Conservation (phyloP, 2,329 filamentous ascomycete genomes). For the Parastagonospora nodorum region DNA sequence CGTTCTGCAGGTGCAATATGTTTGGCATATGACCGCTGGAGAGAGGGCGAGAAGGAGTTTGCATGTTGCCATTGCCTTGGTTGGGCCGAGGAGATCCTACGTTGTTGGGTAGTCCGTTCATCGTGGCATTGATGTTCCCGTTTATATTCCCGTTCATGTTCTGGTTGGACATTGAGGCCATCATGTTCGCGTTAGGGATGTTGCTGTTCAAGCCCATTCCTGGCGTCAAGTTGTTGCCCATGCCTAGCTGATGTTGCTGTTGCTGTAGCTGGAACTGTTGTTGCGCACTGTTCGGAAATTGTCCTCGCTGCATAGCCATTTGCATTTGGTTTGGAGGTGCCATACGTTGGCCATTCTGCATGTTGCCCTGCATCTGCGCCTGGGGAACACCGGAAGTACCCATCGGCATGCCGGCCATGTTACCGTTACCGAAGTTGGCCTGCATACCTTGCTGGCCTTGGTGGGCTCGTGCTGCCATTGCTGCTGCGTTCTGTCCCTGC, state of each 20-base stretch:
- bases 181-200: conserved; percentile 45
- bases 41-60: conserved; percentile 32
- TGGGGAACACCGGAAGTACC: conserved; percentile 67
- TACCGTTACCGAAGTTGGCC: conserved; percentile 53
- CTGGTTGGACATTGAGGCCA: conserved; percentile 36
- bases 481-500: conserved; percentile 35
- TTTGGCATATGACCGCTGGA: conserved; percentile 43
- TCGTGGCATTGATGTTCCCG: conserved; percentile 33
- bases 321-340: conserved; percentile 46
- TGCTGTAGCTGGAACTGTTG: conserved; percentile 41
- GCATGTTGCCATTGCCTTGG: conserved; percentile 37
- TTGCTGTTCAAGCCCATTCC: conserved; percentile 36
- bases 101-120: conserved; percentile 43
- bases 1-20: conserved; percentile 38
- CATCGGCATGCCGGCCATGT: conserved; percentile 59
- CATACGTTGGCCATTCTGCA: conserved; percentile 65
- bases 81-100: conserved; percentile 42
- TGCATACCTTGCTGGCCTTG: conserved; percentile 51
- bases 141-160: conserved; percentile 44
- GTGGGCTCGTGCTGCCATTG: conserved; percentile 42
- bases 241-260: conserved; percentile 45
- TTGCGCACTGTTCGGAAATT: conserved; percentile 37
- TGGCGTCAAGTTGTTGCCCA: conserved; percentile 40
- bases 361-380: conserved; percentile 68
- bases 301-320: conserved; percentile 45